phyloP scores from a whole-genome alignment of 2,329 filamentous ascomycete genomes.

The Fonsecaea pugnacius region DNA sequence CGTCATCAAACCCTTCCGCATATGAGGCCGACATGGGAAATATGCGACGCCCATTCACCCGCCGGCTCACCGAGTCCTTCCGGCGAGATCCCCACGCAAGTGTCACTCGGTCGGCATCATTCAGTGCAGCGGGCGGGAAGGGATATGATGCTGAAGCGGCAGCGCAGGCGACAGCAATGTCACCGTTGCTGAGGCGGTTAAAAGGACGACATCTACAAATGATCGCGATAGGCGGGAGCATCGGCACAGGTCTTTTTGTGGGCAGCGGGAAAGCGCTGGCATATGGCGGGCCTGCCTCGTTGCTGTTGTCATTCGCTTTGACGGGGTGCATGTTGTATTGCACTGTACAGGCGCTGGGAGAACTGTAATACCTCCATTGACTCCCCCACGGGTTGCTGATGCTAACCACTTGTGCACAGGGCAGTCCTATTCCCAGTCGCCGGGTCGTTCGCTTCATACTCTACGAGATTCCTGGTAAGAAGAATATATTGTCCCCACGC shows the following conservation, averaged over 20 bases:
- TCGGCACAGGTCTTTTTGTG: constrained; percentile 88
- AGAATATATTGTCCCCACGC: not conserved
- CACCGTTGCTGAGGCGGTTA: constrained; percentile 39
- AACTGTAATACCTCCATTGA: constrained; percentile 58
- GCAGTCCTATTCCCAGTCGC: constrained; percentile 88
- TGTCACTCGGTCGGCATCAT: constrained; percentile 33
- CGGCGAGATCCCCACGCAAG: constrained; percentile 41
- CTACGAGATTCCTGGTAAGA: constrained; percentile 74
- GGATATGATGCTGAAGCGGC: constrained; percentile 40
- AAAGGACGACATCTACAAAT: constrained; percentile 41
- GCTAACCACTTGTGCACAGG: constrained; percentile 1
- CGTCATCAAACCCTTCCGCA: constrained; percentile 30
- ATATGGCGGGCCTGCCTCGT: constrained; percentile 70
- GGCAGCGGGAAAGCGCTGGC: constrained; percentile 72
- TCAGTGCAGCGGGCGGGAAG: constrained; percentile 29
- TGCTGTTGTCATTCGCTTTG: constrained; percentile 76
- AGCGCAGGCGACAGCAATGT: constrained; percentile 38
- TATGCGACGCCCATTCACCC: constrained; percentile 28
- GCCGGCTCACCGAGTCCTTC: constrained; percentile 40
- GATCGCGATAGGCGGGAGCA: constrained; percentile 83
- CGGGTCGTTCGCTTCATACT: constrained; percentile 89
- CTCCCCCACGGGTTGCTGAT: not conserved
- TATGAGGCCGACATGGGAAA: constrained; percentile 34
- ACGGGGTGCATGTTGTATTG: constrained; percentile 89
- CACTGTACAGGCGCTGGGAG: constrained; percentile 87